phyloP scores from a whole-genome alignment of 352 stramenopile genomes.

The Blastocystis sp. region DNA sequence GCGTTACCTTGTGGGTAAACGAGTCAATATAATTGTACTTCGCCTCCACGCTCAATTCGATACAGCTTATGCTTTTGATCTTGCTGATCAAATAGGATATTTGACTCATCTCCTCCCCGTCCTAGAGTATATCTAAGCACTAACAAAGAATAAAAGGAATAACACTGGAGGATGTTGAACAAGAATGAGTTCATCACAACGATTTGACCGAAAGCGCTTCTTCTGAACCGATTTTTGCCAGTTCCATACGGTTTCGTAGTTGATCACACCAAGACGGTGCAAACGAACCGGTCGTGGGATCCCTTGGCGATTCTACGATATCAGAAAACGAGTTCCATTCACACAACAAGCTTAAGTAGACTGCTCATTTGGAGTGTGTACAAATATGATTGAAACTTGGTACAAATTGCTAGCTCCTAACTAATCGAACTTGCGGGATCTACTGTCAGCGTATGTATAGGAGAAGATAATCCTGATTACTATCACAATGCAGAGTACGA shows the following conservation, averaged over 20 bases:
- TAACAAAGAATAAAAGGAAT: background rate
- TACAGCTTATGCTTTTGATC: constrained; percentile 60
- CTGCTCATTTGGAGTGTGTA: constrained; percentile 7
- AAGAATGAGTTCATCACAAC: constrained; percentile 62
- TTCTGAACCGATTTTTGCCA: constrained; percentile 67
- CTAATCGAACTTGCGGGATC: background rate
- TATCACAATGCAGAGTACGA: too few species aligned
- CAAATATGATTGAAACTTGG: too few species aligned
- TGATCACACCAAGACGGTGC: constrained; percentile 26
- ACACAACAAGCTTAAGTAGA: constrained; percentile 40
- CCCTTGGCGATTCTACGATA: constrained; percentile 36
- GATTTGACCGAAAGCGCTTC: constrained; percentile 52
- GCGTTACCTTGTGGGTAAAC: constrained; percentile 29
- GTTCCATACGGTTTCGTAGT: constrained; percentile 68
- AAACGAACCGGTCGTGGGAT: constrained; percentile 7
- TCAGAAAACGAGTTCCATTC: background rate
- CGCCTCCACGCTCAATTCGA: constrained; percentile 52
- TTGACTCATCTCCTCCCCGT: constrained; percentile 63
- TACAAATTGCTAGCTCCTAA: background rate
- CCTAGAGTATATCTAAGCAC: constrained; percentile 50
- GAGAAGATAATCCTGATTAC: too few species aligned
- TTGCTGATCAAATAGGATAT: constrained; percentile 64
- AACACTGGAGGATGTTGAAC: constrained; percentile 66
- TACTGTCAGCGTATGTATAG: background rate
- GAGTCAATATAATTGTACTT: background rate